Evolutionary conservation across 2,329 filamentous ascomycete species (phyloP), one percentile per base, ranked within the genome.

Genomic region (Ophiostoma himal-ulmi): DNA sequence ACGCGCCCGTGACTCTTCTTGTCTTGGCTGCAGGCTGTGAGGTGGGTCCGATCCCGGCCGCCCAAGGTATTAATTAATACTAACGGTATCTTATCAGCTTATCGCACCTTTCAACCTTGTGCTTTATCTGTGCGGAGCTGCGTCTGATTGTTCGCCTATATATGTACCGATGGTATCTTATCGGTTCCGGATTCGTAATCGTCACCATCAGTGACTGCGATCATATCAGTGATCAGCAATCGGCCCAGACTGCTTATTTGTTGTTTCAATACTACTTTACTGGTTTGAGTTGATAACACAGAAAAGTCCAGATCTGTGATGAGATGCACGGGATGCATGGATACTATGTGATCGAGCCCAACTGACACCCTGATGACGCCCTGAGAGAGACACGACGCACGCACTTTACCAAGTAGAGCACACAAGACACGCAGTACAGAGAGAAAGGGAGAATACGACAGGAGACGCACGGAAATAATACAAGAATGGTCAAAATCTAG

Each of bases 91-190:
- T 57, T 26, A 57, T 57, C 48, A 22, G 48, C 52, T 57, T 57
- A 57, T 57, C 52, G n/a, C n/a, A 26, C 5, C 8, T 26, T 54
- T 48, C 37, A 39, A 17, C 14, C 3, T 48, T 48, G 5, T 17
- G 44, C 44, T 48, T 48, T 48, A 48, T 48, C 44, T 48, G 6
- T 48, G 17, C 44, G n/a, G 14, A 11, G 20, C 13, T 17, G 20
- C 26, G 22, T 57, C 52, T 57, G n/a, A 57, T 57, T 17, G 44
- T 17, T 48, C 44, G 44, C 44, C 44, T 48, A 48, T 17, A 48
- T 17, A 11, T 57, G 20, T 57, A 5, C 52, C 52, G 22, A 57
- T 57, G 52, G 22, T 57, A 57, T 67, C 22, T 70, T 67, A 62
- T 62, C 57, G 26, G 57, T 11, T 13, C 26, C 57, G 57, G 57